These are phyloP conservation scores for Paramecium caudatum DNA, from an alignment of 73 alveolate species.

Conservation along the genomic window DNA sequence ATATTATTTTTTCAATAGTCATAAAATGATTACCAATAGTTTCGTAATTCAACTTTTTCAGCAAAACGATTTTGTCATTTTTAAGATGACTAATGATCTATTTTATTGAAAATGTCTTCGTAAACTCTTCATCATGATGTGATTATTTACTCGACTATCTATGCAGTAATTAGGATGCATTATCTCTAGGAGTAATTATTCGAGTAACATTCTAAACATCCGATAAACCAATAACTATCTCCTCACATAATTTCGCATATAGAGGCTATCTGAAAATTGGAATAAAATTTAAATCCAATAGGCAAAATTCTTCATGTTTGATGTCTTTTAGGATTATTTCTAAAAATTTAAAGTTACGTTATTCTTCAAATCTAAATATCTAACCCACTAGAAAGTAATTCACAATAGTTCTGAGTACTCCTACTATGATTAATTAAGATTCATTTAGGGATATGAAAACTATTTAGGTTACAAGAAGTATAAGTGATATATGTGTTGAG, in stretches of 20 bases:
- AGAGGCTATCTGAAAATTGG: not conserved
- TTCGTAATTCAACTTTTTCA: not conserved
- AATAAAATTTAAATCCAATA: not conserved
- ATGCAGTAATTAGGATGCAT: not conserved
- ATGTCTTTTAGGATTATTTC: not conserved
- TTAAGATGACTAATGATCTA: not conserved
- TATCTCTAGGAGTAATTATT: conserved; percentile 21
- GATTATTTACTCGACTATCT: not conserved
- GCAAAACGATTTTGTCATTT: not conserved
- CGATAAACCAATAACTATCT: not conserved
- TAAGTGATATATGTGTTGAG: not conserved
- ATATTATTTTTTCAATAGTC: not conserved
- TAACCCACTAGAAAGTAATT: not conserved
- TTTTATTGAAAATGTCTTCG: not conserved
- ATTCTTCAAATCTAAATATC: not conserved
- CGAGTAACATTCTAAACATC: not conserved
- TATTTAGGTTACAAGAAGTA: not conserved
- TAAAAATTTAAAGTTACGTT: not conserved
- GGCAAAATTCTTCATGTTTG: not conserved
- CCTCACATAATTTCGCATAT: not conserved
- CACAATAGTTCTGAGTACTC: not conserved
- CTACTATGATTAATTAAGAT: not conserved
- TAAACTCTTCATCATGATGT: not conserved
- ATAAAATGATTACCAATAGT: not conserved
- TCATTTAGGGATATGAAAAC: not conserved